A percentile compares a stretch with the other conserved stretches of the same genome.
phyloP scores from a whole-genome alignment of 163 green algal genomes.

The Trebouxia gelatinosa region DNA sequence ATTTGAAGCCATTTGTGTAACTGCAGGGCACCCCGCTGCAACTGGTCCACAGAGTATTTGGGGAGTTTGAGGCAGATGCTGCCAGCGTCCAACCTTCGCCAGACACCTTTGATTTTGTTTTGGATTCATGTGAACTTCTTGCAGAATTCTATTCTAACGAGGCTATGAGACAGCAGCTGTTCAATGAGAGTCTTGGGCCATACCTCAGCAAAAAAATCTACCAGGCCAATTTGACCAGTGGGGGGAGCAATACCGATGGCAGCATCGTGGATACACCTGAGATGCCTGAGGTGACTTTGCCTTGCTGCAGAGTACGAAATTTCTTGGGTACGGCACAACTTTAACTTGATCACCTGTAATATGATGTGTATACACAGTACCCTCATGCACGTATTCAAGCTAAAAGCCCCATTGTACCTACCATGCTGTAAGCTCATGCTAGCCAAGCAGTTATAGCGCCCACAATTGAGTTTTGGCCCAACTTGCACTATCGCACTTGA shows the following conservation, averaged over 20 bases:
- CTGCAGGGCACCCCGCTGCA: neutral
- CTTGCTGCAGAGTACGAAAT: neutral
- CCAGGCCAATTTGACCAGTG: constrained; percentile 11
- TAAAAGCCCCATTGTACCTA: neutral
- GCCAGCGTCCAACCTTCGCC: constrained; percentile 23
- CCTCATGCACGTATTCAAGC: neutral
- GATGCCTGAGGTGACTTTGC: constrained; percentile 13
- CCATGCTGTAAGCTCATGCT: constrained; percentile 1
- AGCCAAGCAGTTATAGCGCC: neutral
- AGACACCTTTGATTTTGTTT: constrained; percentile 30
- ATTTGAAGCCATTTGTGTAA: neutral
- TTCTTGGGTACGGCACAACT: neutral
- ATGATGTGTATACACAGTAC: neutral
- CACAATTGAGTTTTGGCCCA: constrained; percentile 8
- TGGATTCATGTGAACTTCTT: constrained; percentile 7
- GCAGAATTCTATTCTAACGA: constrained; percentile 18
- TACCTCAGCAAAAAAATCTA: constrained; percentile 17
- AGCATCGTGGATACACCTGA: constrained; percentile 11
- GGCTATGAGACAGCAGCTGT: constrained; percentile 8
- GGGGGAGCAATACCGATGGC: neutral
- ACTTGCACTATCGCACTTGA: constrained; percentile 24
- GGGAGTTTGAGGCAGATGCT: constrained; percentile 11
- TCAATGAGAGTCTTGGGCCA: constrained; percentile 15
- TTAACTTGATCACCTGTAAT: neutral
- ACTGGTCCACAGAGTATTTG: constrained; percentile 28